phyloP scores from a whole-genome alignment of 2,329 filamentous ascomycete genomes.

The Mycosphaerella sp. region DNA sequence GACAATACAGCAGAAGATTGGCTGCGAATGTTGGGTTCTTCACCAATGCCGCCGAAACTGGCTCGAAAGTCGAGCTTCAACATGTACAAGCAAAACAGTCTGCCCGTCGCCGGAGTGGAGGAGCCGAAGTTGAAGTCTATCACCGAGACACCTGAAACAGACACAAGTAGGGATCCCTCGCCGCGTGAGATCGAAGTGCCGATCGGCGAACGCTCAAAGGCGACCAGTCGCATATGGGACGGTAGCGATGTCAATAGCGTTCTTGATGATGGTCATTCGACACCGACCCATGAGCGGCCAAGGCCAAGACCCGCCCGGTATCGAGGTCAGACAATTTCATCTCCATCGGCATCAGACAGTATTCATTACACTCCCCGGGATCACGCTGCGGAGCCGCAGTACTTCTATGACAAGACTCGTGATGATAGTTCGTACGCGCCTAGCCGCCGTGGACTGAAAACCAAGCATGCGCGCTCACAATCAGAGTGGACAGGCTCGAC shows the following conservation, averaged over 20 bases:
- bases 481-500: constrained; percentile 26
- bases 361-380: constrained; percentile 13
- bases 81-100: constrained; percentile 21
- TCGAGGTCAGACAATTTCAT: constrained; percentile 16
- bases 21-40: constrained; percentile 72
- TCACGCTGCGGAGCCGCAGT: constrained; percentile 20
- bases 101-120: constrained; percentile 12
- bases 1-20: constrained; percentile 77
- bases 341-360: constrained; percentile 12
- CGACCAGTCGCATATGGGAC: constrained; percentile 43
- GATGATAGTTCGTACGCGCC: constrained; percentile 9
- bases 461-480: constrained; percentile 20
- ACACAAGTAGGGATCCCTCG: constrained; percentile 22
- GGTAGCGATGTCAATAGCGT: constrained; percentile 35
- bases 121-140: constrained; percentile 12
- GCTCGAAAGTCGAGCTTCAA: constrained; percentile 50
- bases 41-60: constrained; percentile 52
- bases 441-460: constrained; percentile 14
- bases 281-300: constrained; percentile 10
- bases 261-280: constrained; percentile 13
- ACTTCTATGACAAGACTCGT: constrained; percentile 22
- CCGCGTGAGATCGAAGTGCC: constrained; percentile 54
- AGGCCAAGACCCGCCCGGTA: constrained; percentile 25
- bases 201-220: constrained; percentile 51
- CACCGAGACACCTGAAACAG: constrained; percentile 11